Evolutionary conservation across 352 stramenopile species (phyloP), one percentile per base, ranked within the genome.

Genomic region (Globisporangium perplexum): DNA sequence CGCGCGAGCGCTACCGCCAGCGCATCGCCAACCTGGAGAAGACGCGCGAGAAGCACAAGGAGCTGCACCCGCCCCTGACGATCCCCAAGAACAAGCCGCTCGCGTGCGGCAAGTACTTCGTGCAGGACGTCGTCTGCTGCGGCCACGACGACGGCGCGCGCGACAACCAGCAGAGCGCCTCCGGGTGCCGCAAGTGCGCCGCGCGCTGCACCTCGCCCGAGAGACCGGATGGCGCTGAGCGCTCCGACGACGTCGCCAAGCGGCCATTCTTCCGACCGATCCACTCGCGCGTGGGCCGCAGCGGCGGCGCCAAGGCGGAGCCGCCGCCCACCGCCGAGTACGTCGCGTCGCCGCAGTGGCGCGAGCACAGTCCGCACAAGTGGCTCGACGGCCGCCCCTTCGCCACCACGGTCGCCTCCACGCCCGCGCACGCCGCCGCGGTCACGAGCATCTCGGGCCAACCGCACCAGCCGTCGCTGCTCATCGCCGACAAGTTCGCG

Each of bases 41-140:
- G 55, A 66, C 65, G 11, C 72, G 76, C 17, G 71, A 75, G 30
- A 86, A 85, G 50, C 53, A 72, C 50, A 90, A 88, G 48, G 76
- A 90, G 50, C 80, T 90, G 30, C 79, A 90, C 23, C 68, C 68
- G 39, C 76, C 79, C 1, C 77, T 90, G 68, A 57, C 65, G 17
- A 71, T 87, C 36, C 57, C 74, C 6, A 71, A 65, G 26, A 83
- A 76, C 64, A 83, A 83, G 43, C 66, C 71, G 26, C 66, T 86
- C 45, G 63, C 63, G 17, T 84, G 75, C 54, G 75, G 62, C 38
- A 80, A 83, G 55, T 86, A 79, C 47, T 86, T 84, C 31, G 65
- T 83, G 10, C 52, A 68, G n/a, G 71, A 86, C 59, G 42, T 83
- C 12, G 57, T 86, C 43, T 65, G 54, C 50, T 53, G 30, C 18